Evolutionary conservation across 495 filamentous ascomycete species (phyloP).

Genomic region (Penicillium paxilli): DNA sequence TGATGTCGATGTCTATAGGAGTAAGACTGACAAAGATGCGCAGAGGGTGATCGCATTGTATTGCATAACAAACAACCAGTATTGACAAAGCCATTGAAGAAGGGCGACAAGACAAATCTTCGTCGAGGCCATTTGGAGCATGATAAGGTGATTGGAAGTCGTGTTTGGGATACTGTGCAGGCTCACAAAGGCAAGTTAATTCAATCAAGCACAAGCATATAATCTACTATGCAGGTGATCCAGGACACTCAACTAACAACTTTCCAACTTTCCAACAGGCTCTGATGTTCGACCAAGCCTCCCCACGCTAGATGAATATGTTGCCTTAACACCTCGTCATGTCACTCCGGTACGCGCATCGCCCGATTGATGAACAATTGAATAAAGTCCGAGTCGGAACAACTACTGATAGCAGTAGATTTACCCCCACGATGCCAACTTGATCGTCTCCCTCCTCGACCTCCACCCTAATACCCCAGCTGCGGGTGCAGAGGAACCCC

Average conservation of each 20-base stretch:
- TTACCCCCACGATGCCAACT: constrained; percentile 68
- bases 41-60: constrained; percentile 61
- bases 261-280: constrained; percentile 29
- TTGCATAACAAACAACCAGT: constrained; percentile 50
- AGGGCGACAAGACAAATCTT: constrained; percentile 43
- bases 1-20: too few relatives aligned
- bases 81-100: constrained; percentile 52
- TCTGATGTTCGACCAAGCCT: constrained; percentile 53
- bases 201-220: too few relatives aligned
- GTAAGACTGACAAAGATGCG: constrained; percentile 8
- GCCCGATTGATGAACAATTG: background rate
- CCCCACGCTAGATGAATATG: constrained; percentile 72
- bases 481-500: constrained; percentile 20
- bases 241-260: too few relatives aligned
- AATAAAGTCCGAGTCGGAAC: background rate
- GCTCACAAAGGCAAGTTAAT: constrained; percentile 45
- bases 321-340: constrained; percentile 58
- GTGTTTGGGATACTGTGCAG: constrained; percentile 53
- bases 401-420: constrained; percentile 52
- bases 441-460: constrained; percentile 74
- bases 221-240: too few relatives aligned
- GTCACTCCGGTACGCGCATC: constrained; percentile 66
- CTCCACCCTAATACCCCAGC: constrained; percentile 56
- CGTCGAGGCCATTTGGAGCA: constrained; percentile 55
- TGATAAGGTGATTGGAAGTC: constrained; percentile 62